Evolutionary conservation across 176 grass and related monocot genomes (phyloP).

Genomic region (Tillandsia leiboldiana): DNA sequence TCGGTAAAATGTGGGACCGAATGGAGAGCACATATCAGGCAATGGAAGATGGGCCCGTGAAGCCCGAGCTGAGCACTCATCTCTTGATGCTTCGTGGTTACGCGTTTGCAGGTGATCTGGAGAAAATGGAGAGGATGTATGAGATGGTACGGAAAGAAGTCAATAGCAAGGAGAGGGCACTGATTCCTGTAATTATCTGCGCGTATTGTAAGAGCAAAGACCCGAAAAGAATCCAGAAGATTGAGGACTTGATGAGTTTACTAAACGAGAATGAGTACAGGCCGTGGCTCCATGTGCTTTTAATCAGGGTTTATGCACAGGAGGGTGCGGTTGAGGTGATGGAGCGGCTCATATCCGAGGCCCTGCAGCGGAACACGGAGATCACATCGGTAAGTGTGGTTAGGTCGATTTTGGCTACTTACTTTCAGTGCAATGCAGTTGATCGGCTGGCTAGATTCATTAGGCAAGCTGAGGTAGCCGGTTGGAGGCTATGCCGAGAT

Average conservation of each 20-base stretch:
- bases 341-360: conserved; percentile 31
- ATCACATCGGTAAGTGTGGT: conserved; percentile 16
- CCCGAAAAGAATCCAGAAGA: conserved; percentile 17
- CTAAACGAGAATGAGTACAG: conserved; percentile 28
- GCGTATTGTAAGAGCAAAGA: conserved; percentile 25
- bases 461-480: conserved; percentile 33
- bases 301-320: conserved; percentile 42
- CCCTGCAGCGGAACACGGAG: conserved; percentile 20
- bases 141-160: conserved; percentile 24
- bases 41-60: conserved; percentile 16
- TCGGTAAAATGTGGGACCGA: conserved; percentile 25
- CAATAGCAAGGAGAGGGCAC: conserved; percentile 3
- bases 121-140: conserved; percentile 43
- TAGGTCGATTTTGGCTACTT: conserved; percentile 17
- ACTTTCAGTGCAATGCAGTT: conserved; percentile 25
- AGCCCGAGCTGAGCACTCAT: conserved; percentile 17
- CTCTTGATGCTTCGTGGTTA: conserved; percentile 39
- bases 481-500: conserved; percentile 30
- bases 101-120: conserved; percentile 20
- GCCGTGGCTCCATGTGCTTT: conserved; percentile 29
- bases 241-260: conserved; percentile 27
- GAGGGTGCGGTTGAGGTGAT: conserved; percentile 30
- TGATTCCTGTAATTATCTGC: conserved; percentile 31
- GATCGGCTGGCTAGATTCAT: conserved; percentile 31
- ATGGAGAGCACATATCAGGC: conserved; percentile 22